Evolutionary conservation across 371 early-diverging fungal species (phyloP), one percentile per base, ranked within the genome.

Genomic region (Mycotypha africana): DNA sequence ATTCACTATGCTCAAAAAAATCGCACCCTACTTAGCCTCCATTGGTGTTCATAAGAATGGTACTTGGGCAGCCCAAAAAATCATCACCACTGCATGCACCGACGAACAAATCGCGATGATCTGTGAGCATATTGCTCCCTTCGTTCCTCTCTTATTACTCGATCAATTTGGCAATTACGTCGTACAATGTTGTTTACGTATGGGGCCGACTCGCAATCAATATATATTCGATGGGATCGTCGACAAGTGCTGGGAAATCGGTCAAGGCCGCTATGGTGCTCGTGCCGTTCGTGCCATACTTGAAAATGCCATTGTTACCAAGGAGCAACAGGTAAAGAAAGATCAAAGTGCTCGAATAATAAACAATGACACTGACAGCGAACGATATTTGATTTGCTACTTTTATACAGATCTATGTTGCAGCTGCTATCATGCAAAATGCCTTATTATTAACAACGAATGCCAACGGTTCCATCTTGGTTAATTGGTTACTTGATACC

Each of bases 31-130:
- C 55, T 67, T 91, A 58, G 85, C 91, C 8, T 63, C 88, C 0
- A 82, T 91, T 24, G 91, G 91, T 36, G 78, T 89, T 33, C 93
- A 91, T 51, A 93, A 93, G 67, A 90, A 92, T 56, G 93, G 92
- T 20, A 92, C 93, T 1, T 92, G 93, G 93, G 91, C 87, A 0
- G 82, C 88, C 25, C 92, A 92, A 55, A 89, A 87, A 60, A 79
- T 91, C 24, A 88, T 92, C 41, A 90, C 91, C 52, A 62, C 62
- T 16, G 86, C 87, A 0, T 64, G 66, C 21, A 76, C 82, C 3
- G 16, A 59, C 31, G 46, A 46, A 25, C 59, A 65, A 53, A 42
- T 48, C 17, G 24, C 48, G 9, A 16, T 60, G 23, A 47, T 65
- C 7, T 50, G 53, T 20, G 33, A 20, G 11, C 66, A 76, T 30